Evolutionary conservation across 2,329 filamentous ascomycete species (phyloP).

Genomic region (Fusarium coffeatum): DNA sequence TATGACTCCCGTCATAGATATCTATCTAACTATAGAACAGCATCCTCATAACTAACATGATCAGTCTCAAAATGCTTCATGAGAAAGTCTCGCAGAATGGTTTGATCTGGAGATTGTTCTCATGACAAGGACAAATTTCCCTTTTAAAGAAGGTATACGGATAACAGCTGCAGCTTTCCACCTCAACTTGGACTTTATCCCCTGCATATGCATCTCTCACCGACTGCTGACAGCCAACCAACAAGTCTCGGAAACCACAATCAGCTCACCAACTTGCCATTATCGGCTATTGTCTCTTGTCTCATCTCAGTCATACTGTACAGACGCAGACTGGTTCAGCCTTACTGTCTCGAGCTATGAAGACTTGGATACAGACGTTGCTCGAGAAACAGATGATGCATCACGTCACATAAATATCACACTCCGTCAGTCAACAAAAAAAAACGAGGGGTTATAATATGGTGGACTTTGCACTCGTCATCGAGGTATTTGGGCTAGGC

Average conservation of each 20-base stretch:
- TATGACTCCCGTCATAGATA: conserved; percentile 29
- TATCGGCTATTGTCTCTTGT: conserved; percentile 8
- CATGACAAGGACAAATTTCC: conserved; percentile 28
- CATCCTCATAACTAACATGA: background rate
- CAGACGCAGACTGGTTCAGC: conserved; percentile 7
- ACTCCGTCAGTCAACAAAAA: background rate
- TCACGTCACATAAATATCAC: conserved; percentile 31
- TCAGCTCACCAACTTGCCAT: conserved; percentile 36
- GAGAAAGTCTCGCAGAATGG: background rate
- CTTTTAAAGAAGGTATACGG: conserved; percentile 7
- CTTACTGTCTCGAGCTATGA: conserved; percentile 9
- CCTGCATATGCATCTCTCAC: conserved; percentile 28
- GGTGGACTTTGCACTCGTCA: conserved; percentile 36
- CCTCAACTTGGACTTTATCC: background rate
- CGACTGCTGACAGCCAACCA: conserved; percentile 37
- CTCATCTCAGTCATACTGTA: conserved; percentile 5
- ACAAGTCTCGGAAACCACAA: conserved; percentile 30
- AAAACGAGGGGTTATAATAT: background rate
- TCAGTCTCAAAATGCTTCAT: background rate
- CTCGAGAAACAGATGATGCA: conserved; percentile 32
- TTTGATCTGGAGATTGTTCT: background rate
- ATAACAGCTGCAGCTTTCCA: conserved; percentile 15
- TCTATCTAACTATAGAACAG: conserved; percentile 2
- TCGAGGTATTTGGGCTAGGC: conserved; percentile 13
- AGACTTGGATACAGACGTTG: conserved; percentile 18